Base-by-base conservation (phyloP, 2,329 filamentous ascomycete genomes). In the Chrysoporthe puriensis region DNA sequence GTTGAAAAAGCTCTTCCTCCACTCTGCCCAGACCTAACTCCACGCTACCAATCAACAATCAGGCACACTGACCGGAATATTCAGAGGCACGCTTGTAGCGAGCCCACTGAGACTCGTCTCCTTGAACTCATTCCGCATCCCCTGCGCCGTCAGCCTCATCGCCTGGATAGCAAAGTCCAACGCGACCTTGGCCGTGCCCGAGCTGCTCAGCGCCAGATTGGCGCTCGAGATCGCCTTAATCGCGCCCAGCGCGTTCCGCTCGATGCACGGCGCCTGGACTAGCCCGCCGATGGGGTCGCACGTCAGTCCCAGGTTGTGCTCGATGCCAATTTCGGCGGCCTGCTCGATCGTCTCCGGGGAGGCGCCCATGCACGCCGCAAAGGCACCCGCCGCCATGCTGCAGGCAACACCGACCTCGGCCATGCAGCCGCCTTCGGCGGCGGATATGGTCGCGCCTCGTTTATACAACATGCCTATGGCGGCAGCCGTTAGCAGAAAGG, bases 401-500 rank as follows among this genome's bases (percentile, higher is more conserved):
- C 83, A 85, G 2, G 83, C 83, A 0, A 85, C 83, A 36, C 83
- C 83, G 0, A 85, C 83, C 70, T 85, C 83, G n/a, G 83, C 83
- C 83, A 85, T 85, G 74, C 83, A 85, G 0, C 83, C 83, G 50
- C 83, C 83, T 70, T 85, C 83, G 1, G 83, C 83, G 0, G 83
- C 83, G 0, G 82, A 84, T 69, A 85, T 85, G 26, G 82, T 84
- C 0, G 83, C 83, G 3, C 83, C 83, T 21, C 83, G 81, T 76
- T 85, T 85, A 76, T 84, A 85, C 32, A 85, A 77, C 83, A 85
- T 85, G 58, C 83, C 83, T 32, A 85, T 83, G 6, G 83, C 83
- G 0, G 83, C 77, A 1, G 83, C 80, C 1, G 83, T 85, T 1
- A 85, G 76, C 0, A 85, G 74, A 72, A 85, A 85, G 0, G 82